phyloP scores from a whole-genome alignment of 352 stramenopile genomes.

The Phytopythium helicoides region DNA sequence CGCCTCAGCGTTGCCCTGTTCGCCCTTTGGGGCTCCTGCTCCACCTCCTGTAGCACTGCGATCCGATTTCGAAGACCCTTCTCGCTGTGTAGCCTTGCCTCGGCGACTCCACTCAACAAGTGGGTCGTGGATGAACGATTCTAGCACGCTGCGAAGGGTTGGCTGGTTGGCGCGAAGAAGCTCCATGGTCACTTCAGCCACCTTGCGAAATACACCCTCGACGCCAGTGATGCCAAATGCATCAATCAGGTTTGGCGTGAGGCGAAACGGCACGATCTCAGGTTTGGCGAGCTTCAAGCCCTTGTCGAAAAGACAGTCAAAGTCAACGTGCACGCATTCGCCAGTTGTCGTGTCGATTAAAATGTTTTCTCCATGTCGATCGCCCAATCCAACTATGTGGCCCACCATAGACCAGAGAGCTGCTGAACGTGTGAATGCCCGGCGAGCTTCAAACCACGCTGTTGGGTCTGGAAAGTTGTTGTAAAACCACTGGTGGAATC shows the following conservation, averaged over 20 bases:
- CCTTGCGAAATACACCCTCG: slow-evolving; percentile 93
- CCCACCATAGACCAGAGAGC: slow-evolving; percentile 98
- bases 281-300: slow-evolving; percentile 94
- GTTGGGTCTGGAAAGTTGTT: slow-evolving; percentile 98
- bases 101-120: slow-evolving; percentile 89
- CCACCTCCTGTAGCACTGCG: slow-evolving; percentile 9
- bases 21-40: not conserved
- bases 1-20: slow-evolving; percentile 79
- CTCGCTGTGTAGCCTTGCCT: slow-evolving; percentile 63
- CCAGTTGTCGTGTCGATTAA: slow-evolving; percentile 97
- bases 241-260: slow-evolving; percentile 99
- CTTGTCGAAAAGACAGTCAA: slow-evolving; percentile 99
- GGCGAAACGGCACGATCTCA: slow-evolving; percentile 99
- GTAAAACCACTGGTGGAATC: slow-evolving; percentile 99
- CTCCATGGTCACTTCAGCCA: slow-evolving; percentile 90
- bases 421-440: slow-evolving; percentile 79
- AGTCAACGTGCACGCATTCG: slow-evolving; percentile 99
- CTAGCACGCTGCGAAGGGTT: slow-evolving; percentile 97
- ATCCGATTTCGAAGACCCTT: slow-evolving; percentile 42
- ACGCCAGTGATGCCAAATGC: slow-evolving; percentile 97
- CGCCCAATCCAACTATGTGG: slow-evolving; percentile 92
- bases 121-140: slow-evolving; percentile 99
- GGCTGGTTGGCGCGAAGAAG: slow-evolving; percentile 96
- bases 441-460: slow-evolving; percentile 96
- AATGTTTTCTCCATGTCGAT: slow-evolving; percentile 99